Evolutionary conservation across 352 stramenopile species (phyloP).

Genomic region (Aphanomyces stellatus): DNA sequence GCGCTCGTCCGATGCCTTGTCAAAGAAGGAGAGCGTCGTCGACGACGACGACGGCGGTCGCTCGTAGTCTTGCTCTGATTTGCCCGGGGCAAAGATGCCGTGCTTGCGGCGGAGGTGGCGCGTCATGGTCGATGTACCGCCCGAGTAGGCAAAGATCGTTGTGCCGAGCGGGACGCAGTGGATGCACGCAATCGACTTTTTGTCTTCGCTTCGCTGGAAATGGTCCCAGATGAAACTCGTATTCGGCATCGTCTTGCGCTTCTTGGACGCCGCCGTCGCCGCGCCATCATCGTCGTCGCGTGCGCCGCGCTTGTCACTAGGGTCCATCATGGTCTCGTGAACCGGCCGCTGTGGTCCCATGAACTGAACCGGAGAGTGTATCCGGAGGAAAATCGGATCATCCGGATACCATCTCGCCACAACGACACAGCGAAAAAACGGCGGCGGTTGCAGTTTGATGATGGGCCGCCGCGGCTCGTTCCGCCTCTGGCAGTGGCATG

Average conservation of each 20-base stretch:
- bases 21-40: neutral
- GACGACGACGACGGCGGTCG: constrained; percentile 25
- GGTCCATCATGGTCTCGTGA: neutral
- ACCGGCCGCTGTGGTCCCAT: neutral
- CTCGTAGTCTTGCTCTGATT: constrained; percentile 64
- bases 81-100: constrained; percentile 67
- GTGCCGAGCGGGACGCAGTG: constrained; percentile 44
- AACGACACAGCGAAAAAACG: too few relatives aligned
- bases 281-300: neutral
- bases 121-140: constrained; percentile 78
- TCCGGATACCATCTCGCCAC: neutral
- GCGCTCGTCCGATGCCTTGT: neutral
- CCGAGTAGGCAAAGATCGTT: constrained; percentile 74
- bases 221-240: constrained; percentile 80
- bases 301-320: neutral
- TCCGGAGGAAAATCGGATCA: neutral
- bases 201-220: constrained; percentile 64
- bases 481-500: neutral
- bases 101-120: constrained; percentile 74
- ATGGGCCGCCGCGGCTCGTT: neutral
- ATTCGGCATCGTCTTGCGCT: constrained; percentile 4
- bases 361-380: neutral
- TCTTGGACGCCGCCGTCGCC: too few relatives aligned
- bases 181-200: constrained; percentile 73
- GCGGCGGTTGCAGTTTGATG: neutral